These are phyloP conservation scores for Lachnellula cervina DNA, from an alignment of 2,329 filamentous ascomycete genomes.

Conservation along the genomic window DNA sequence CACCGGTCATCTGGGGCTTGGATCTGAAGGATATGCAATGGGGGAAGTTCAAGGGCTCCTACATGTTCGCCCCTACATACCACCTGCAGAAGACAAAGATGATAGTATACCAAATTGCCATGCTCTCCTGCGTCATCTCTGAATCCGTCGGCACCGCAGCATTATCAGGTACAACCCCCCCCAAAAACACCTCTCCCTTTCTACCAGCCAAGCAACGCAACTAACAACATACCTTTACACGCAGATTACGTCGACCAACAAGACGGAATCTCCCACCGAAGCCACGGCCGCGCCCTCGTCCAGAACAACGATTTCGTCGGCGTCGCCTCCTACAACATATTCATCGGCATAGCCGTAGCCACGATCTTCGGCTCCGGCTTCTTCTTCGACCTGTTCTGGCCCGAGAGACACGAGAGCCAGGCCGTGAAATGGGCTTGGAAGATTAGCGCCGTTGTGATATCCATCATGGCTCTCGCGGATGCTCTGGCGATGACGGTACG, in stretches of 20 bases:
- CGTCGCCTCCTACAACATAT: slow-evolving; percentile 53
- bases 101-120: slow-evolving; percentile 54
- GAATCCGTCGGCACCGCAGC: slow-evolving; percentile 53
- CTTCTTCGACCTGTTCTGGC: slow-evolving; percentile 60
- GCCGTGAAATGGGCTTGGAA: slow-evolving; percentile 51
- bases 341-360: slow-evolving; percentile 51
- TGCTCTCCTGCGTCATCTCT: slow-evolving; percentile 53
- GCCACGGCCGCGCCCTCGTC: slow-evolving; percentile 36
- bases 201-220: not conserved
- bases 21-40: slow-evolving; percentile 53
- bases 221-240: slow-evolving; percentile 26
- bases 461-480: slow-evolving; percentile 41
- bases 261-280: slow-evolving; percentile 38
- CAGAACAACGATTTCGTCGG: slow-evolving; percentile 53
- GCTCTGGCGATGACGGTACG: slow-evolving; percentile 44
- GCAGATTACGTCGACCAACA: slow-evolving; percentile 52
- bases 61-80: slow-evolving; percentile 53
- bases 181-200: too few relatives aligned
- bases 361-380: slow-evolving; percentile 55
- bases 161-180: slow-evolving; percentile 39
- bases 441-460: slow-evolving; percentile 44
- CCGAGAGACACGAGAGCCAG: slow-evolving; percentile 45
- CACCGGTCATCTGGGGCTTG: slow-evolving; percentile 50
- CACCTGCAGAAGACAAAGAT: slow-evolving; percentile 54
- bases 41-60: slow-evolving; percentile 51